Percentiles rank a stretch among this genome's conserved stretches.
These are phyloP conservation scores for Nannochloris sp. DNA, from an alignment of 139 green algal genomes.

Conservation along the genomic window DNA sequence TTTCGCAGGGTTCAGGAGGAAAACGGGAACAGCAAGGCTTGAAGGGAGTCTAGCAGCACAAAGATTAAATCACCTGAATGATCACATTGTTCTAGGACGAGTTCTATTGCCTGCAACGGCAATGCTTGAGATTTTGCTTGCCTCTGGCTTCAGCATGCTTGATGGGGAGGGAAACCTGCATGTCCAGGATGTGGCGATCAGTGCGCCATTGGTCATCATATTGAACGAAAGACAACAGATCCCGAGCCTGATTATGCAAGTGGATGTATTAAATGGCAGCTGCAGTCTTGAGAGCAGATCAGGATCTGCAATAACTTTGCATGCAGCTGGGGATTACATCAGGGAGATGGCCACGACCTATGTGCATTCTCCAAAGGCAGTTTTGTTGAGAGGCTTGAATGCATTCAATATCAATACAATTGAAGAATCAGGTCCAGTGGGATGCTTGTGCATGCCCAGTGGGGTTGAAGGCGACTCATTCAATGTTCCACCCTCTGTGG, in stretches of 20 bases:
- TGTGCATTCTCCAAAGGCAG: no score
- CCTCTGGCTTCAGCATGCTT: conserved; percentile 13
- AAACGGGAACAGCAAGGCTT: not conserved
- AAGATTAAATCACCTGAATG: conserved; percentile 36
- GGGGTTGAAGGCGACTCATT: conserved; percentile 15
- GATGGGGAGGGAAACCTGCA: not conserved
- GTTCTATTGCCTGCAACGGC: conserved; percentile 55
- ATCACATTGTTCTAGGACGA: conserved; percentile 56
- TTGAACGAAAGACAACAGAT: no score
- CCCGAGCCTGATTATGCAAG: no score
- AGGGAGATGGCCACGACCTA: no score
- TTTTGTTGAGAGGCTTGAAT: not conserved
- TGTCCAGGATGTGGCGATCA: conserved; percentile 20
- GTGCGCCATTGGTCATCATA: conserved; percentile 11
- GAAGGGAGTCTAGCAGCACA: not conserved
- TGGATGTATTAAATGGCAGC: not conserved
- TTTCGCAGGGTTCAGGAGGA: not conserved
- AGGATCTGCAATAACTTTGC: not conserved
- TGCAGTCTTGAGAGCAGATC: not conserved
- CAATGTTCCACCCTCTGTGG: conserved; percentile 25
- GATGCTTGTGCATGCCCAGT: conserved; percentile 1
- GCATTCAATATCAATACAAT: not conserved
- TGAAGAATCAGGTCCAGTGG: conserved; percentile 1
- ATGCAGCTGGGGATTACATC: not conserved
- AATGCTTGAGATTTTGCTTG: conserved; percentile 56